A percentile compares a stretch with the other conserved stretches of the same genome.
Conservation (phyloP, 2,329 filamentous ascomycete species). For the Fusarium brachygibbosum region DNA sequence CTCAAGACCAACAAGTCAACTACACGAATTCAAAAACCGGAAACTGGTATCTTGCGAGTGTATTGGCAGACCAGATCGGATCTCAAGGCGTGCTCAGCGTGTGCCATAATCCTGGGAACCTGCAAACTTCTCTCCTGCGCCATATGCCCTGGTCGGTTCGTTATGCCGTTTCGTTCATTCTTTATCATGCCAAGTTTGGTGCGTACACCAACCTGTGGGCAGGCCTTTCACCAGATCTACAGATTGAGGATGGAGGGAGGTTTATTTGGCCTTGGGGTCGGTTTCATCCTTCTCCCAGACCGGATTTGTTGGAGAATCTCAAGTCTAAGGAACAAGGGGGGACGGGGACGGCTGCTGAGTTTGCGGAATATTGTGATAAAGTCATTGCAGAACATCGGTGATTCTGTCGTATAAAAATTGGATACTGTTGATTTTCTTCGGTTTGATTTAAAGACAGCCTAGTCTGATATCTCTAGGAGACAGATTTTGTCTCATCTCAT, state of each 20-base stretch:
- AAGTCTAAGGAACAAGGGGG: conserved; percentile 23
- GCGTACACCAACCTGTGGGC: conserved; percentile 29
- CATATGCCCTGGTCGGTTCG: conserved; percentile 23
- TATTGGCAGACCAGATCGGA: conserved; percentile 13
- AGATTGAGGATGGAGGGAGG: conserved; percentile 29
- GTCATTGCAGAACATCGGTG: conserved; percentile 10
- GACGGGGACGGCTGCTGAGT: conserved; percentile 18
- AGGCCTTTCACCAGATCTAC: conserved; percentile 1
- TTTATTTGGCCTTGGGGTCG: conserved; percentile 26
- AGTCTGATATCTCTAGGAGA: background rate
- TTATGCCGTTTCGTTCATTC: conserved; percentile 1
- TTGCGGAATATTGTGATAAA: conserved; percentile 25
- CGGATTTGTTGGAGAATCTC: conserved; percentile 19
- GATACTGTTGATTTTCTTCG: background rate
- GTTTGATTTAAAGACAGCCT: background rate
- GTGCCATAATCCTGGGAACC: conserved; percentile 31
- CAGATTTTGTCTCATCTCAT: background rate
- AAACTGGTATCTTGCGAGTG: conserved; percentile 30
- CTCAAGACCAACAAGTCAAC: conserved; percentile 12
- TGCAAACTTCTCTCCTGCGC: conserved; percentile 22
- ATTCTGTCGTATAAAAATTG: too few species aligned
- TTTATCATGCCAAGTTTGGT: conserved; percentile 28
- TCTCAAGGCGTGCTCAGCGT: conserved; percentile 23
- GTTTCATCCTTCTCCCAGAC: conserved; percentile 16
- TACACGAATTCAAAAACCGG: conserved; percentile 37